Evolutionary conservation across 495 filamentous ascomycete genomes (phyloP), one percentile per base, ranked within the genome.

Genomic region (Corynascus novoguineensis): DNA sequence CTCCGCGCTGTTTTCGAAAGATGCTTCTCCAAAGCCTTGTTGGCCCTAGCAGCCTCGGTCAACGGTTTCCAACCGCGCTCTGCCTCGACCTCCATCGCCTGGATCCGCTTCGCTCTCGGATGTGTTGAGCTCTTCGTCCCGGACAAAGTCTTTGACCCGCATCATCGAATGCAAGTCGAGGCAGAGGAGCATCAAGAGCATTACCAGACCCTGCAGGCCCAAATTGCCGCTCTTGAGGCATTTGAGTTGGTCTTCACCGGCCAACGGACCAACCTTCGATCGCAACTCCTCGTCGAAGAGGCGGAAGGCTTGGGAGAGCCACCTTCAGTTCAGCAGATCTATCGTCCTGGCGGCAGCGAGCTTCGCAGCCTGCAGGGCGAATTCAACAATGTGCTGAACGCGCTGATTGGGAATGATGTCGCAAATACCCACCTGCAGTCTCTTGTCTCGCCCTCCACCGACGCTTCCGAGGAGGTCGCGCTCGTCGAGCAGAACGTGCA

Each of bases 131-230:
- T 97, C 8, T 97, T 90, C 62, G 85, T 97, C 4, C 91, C 95
- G 0, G 86, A 95, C 66, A 83, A 83, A 64, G 79, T 86, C 3
- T 92, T 88, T 57, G 93, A 99, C 68, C 93, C 93, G 12, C 89
- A 92, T 24, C 74, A 92, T 53, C 80, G 82, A 53, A 78, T 86
- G n/a, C 79, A 85, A 37, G 74, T 97, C 5, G 83, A 90, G 60
- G 78, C 83, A 29, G 77, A 84, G 56, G 78, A 85, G 17, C 82
- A 93, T 57, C 60, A 76, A 2, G 75, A 83, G 50, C 71, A 85
- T 3, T 78, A 77, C 29, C 55, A 62, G 8, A 75, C 78, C 29
- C 63, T 96, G 14, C 66, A 75, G 21, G 60, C 68, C 0, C 84
- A 85, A 60, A 76, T 88, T 7, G 58, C 78, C 19, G 81, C 83